Base-by-base conservation (phyloP, 192 early-diverging fungal genomes). In the Oehlia diaphana region DNA sequence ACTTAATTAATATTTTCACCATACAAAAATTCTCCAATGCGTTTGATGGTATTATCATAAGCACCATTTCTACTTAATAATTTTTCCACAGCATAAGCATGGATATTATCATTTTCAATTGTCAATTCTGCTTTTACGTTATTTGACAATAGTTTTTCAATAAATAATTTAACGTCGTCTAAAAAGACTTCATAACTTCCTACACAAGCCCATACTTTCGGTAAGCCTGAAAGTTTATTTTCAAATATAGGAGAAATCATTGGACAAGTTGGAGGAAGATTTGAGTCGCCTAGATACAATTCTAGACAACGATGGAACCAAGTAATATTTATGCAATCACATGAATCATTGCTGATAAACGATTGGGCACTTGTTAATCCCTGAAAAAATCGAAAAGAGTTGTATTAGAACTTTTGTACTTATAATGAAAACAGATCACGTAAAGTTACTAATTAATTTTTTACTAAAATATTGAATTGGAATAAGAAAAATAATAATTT, bases 201-300 rank as follows among this genome's bases (percentile, higher is more conserved):
- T 2, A 72, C 77, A 61, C 68, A 71, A 26, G 49, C 58, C 39
- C 50, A 79, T 9, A 71, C 26, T 37, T 28, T 53, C 2, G 77
- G 77, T 28, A 79, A 68, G n/a, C 47, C 68, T 61, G 26, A 16
- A 71, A 79, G 47, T 42, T 50, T 16, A 49, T 4, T 21, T 42
- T 79, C 77, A 19, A 71, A 44, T 71, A 79, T 19, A 4, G 77
- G 77, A 6, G 77, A 79, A 42, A 79, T 42, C 28, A n/a, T 19
- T 14, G 67, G 67, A 39, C 9, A 26, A 2, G 72, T 7, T n/a
- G 62, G 66, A 26, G 3, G 16, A 2, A 71, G 1, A 26, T 53
- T 62, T 8, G 68, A 39, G 8, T 63, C 53, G 3, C 50, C 3
- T 16, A 67, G 1, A 28, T 70, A 71, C 3, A 0, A 13, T 13